A percentile compares a stretch with the other conserved stretches of the same genome.
These are phyloP conservation scores for Ceriops tagal DNA, from an alignment of 345 rosid genomes.

Conservation along the genomic window DNA sequence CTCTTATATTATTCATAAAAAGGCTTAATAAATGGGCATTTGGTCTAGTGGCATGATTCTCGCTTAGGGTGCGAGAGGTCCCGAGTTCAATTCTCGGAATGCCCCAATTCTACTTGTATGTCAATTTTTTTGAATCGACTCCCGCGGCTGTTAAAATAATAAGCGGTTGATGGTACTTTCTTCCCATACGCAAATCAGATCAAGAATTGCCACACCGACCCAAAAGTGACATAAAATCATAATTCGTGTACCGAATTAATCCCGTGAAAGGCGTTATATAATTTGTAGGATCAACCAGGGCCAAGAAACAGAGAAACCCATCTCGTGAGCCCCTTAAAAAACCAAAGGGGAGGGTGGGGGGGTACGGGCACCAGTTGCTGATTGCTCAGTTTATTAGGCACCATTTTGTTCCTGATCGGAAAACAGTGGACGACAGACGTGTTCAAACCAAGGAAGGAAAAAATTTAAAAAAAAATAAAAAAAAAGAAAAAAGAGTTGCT, in stretches of 20 bases:
- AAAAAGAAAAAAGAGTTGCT: too few species aligned
- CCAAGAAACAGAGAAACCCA: neutral
- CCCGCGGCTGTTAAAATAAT: too few species aligned
- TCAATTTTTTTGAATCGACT: too few species aligned
- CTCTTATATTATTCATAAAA: too few species aligned
- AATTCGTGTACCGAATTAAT: too few species aligned
- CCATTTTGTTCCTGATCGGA: neutral
- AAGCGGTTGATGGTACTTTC: neutral
- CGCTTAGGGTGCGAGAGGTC: conserved; percentile 87
- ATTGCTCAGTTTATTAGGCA: neutral
- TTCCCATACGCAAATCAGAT: neutral
- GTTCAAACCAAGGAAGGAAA: too few species aligned
- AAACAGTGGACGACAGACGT: too few species aligned
- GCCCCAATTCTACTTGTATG: neutral
- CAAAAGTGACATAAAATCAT: too few species aligned
- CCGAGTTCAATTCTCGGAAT: conserved; percentile 53
- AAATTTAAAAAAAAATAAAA: too few species aligned
- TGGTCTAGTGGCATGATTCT: conserved; percentile 24
- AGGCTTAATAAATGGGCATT: neutral
- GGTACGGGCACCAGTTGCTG: neutral
- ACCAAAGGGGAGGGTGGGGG: neutral
- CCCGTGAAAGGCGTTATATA: too few species aligned
- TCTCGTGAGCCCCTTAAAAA: conserved; percentile 1
- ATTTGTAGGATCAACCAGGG: neutral
- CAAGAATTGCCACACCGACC: neutral